These are phyloP conservation scores for Microcyclospora pomicola DNA, from an alignment of 2,329 filamentous ascomycete species.

Conservation along the genomic window DNA sequence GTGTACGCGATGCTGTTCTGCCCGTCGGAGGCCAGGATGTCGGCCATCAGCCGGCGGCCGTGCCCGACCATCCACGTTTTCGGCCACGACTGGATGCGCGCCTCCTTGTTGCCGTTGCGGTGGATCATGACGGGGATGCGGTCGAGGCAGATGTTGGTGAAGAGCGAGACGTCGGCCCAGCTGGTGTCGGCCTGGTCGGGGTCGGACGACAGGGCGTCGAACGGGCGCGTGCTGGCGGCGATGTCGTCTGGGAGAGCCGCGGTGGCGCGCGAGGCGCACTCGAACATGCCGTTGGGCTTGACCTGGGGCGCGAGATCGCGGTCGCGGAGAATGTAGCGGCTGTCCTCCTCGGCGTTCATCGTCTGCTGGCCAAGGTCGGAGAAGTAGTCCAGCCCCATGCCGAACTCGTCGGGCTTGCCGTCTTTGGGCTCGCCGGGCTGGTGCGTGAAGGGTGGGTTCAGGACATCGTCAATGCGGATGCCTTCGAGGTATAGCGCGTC, in stretches of 20 bases:
- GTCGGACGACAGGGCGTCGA: not conserved
- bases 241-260: slow-evolving; percentile 6
- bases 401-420: slow-evolving; percentile 10
- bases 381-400: slow-evolving; percentile 11
- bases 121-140: slow-evolving; percentile 11
- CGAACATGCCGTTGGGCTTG: slow-evolving; percentile 5
- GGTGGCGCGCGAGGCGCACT: slow-evolving; percentile 6
- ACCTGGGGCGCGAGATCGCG: slow-evolving; percentile 1
- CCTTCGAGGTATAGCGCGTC: slow-evolving; percentile 3
- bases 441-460: slow-evolving; percentile 8
- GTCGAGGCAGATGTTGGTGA: slow-evolving; percentile 11
- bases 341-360: slow-evolving; percentile 8
- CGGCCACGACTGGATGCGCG: slow-evolving; percentile 7
- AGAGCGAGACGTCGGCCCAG: slow-evolving; percentile 7
- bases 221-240: slow-evolving; percentile 1
- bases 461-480: slow-evolving; percentile 5
- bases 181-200: not conserved
- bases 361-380: slow-evolving; percentile 9
- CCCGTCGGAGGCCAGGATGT: not conserved
- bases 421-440: slow-evolving; percentile 4
- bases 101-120: slow-evolving; percentile 10
- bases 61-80: slow-evolving; percentile 9
- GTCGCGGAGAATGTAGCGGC: slow-evolving; percentile 7
- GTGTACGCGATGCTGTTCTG: not conserved
- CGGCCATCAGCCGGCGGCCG: slow-evolving; percentile 4